These are phyloP conservation scores for Candida pseudocylindracea DNA, from an alignment of 1,139 yeast genomes.

Conservation along the genomic window DNA sequence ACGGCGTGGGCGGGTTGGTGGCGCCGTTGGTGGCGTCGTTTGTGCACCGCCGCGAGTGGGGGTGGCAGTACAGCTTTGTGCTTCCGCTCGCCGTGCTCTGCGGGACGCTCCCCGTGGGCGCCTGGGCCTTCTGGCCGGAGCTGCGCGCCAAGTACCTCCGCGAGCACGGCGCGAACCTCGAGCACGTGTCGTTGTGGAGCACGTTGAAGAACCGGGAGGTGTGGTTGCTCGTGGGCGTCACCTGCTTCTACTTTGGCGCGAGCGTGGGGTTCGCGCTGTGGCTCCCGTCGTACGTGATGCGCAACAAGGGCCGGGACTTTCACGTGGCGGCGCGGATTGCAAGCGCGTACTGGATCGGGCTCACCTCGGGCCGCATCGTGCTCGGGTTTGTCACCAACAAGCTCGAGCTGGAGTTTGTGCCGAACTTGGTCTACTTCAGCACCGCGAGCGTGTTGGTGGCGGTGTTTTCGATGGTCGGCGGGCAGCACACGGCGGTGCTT, in stretches of 20 bases:
- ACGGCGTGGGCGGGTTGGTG: constrained; percentile 46
- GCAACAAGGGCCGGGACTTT: constrained; percentile 22
- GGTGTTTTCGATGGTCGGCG: no score
- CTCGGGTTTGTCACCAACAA: constrained; percentile 32
- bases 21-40: constrained; percentile 29
- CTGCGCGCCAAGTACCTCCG: constrained; percentile 24
- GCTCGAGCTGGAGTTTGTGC: no score
- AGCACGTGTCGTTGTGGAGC: constrained; percentile 8
- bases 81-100: constrained; percentile 3
- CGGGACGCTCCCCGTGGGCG: constrained; percentile 7
- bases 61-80: constrained; percentile 24
- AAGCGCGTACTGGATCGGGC: constrained; percentile 41
- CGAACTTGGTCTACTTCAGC: no score
- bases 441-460: no score
- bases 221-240: constrained; percentile 20
- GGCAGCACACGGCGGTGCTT: no score
- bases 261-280: constrained; percentile 54
- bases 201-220: constrained; percentile 10
- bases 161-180: not conserved
- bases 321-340: constrained; percentile 33
- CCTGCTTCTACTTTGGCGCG: constrained; percentile 44
- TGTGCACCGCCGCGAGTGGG: constrained; percentile 13
- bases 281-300: constrained; percentile 33
- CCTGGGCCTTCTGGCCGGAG: constrained; percentile 23
- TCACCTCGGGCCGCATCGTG: constrained; percentile 35